These are phyloP conservation scores for Tricholoma saponaceum DNA, from an alignment of 768 basidiomycete species.

Conservation along the genomic window DNA sequence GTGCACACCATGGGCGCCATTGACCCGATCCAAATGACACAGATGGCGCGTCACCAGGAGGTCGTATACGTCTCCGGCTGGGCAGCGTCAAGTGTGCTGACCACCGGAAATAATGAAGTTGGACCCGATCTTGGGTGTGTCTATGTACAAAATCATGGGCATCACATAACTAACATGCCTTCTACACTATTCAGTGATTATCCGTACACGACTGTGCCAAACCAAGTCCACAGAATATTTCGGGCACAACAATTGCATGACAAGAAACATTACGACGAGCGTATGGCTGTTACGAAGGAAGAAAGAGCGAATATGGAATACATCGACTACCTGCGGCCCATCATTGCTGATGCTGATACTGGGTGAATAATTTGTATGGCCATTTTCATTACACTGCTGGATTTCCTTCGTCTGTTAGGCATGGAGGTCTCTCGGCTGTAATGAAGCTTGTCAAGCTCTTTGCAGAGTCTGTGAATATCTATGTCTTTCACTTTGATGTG, in stretches of 20 bases:
- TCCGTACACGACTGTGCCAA: conserved; percentile 94
- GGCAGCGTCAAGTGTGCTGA: conserved; percentile 83
- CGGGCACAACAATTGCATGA: conserved; percentile 92
- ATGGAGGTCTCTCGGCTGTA: conserved; percentile 88
- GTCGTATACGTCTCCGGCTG: conserved; percentile 92
- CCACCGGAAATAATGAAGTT: conserved; percentile 88
- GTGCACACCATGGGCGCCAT: conserved; percentile 92
- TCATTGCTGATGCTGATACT: conserved; percentile 93
- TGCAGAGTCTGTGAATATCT: conserved; percentile 73
- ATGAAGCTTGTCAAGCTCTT: conserved; percentile 95
- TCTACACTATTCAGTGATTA: conserved; percentile 59
- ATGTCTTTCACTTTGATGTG: not conserved
- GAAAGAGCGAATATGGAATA: conserved; percentile 69
- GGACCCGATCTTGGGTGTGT: conserved; percentile 89
- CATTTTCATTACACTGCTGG: not conserved
- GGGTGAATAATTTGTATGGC: conserved; percentile 47
- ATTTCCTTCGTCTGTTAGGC: conserved; percentile 40
- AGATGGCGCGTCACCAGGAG: conserved; percentile 86
- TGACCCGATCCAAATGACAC: conserved; percentile 92
- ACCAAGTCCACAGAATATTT: conserved; percentile 89
- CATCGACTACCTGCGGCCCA: conserved; percentile 86
- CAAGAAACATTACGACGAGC: conserved; percentile 88
- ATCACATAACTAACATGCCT: not conserved
- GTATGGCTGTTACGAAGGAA: conserved; percentile 60
- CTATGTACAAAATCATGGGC: not conserved